Evolutionary conservation across 1,284 basidiomycete genomes (phyloP), one percentile per base, ranked within the genome.

Genomic region (Grifola frondosa): DNA sequence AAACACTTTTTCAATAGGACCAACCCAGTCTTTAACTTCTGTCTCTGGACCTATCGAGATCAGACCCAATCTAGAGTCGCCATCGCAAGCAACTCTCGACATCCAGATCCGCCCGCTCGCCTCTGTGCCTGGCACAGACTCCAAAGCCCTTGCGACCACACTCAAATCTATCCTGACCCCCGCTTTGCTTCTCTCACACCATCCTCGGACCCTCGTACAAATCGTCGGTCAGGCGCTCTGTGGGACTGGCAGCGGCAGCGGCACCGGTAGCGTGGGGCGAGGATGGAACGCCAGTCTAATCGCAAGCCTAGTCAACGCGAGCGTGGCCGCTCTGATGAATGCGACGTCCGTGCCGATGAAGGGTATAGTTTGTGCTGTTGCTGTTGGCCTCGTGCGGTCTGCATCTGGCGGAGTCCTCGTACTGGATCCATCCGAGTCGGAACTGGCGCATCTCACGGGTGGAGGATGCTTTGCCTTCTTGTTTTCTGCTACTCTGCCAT

Each of bases 21-120:
- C 69, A 19, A 74, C 74, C 5, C 58, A 65, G 36, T 75, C 79
- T 2, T 62, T 89, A 20, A 77, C 82, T 6, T 88, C 86, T 6
- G 61, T 88, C 22, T 86, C 85, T 8, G 87, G 88, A 0, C 88
- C 88, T n/a, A 81, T 88, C 31, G 80, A 88, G 50, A 81, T 83
- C 37, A 72, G 84, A 15, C 67, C 80, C 9, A 74, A 77, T 3
- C 62, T 73, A 13, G 88, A 90, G 65, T 71, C 78, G 30, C 76
- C 88, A 6, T 81, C 81, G n/a, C 78, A 77, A 44, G 78, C 86
- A 0, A 80, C 83, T 0, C 75, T 91, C 49, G 88, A 90, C 55
- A 77, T 90, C 35, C 63, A 70, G 30, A 69, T 87, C 13, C 76
- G 87, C 6, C 87, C 88, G 0, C 65, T 88, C 12, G 71, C 80